Evolutionary conservation across 345 rosid genomes (phyloP), one percentile per base, ranked within the genome.

Genomic region (Iberis pinnata): DNA sequence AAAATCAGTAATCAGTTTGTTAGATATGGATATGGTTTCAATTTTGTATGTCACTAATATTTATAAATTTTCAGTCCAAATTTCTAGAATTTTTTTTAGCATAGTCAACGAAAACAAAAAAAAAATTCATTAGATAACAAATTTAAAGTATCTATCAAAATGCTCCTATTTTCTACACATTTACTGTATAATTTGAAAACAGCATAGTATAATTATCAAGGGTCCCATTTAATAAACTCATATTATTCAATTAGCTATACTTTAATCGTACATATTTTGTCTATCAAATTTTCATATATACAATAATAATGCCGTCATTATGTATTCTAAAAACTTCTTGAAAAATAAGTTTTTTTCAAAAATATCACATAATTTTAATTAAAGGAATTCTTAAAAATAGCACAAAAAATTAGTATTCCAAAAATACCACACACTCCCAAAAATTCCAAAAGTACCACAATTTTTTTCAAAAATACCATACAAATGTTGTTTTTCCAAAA

Each of bases 101-200:
- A 29, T 49, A 8, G 64, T 40, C 56, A 39, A 29, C 26, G 26
- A 12, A 46, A 37, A 26, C 16, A 15, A 14, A 37, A 44, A 43
- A 10, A 43, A 1, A 11, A 7, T 10, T 20, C 25, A 3, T 0
- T n/a, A 41, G 3, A 50, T 7, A 42, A 50, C 12, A 43, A 32
- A 12, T 38, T 41, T 19, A 6, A 51, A 25, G 40, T 63, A 53
- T 26, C 54, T 8, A 63, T 53, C 54, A 45, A 35, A n/a, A 9
- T 4, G 19, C 19, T 17, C 32, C 42, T 13, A 17, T 16, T 53
- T 46, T 45, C 54, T 32, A 46, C 35, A 46, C 9, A n/a, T 11
- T 18, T 13, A 54, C 54, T 64, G 61, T 46, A 24, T 24, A 51
- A 14, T 61, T 0, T 33, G 48, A 63, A 63, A 63, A 37, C 3